phyloP scores from a whole-genome alignment of 2,329 filamentous ascomycete genomes.

The Hymenoscyphus occultus region DNA sequence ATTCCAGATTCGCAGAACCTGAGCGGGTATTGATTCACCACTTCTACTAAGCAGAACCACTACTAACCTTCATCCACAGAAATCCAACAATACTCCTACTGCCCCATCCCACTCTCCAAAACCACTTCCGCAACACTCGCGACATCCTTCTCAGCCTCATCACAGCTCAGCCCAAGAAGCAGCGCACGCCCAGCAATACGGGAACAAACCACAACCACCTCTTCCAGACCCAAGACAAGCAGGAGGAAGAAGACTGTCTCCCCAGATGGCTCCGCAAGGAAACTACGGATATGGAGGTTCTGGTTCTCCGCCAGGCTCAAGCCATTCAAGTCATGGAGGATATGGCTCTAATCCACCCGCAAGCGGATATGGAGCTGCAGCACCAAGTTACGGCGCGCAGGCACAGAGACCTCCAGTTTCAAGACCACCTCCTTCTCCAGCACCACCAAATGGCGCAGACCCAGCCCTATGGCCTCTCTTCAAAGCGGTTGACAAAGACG shows the following conservation, averaged over 20 bases:
- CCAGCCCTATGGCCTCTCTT: conserved; percentile 82
- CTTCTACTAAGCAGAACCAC: conserved; percentile 4
- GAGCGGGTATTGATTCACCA: conserved; percentile 39
- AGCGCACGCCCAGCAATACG: conserved; percentile 27
- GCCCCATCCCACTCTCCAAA: conserved; percentile 21
- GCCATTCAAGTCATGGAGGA: conserved; percentile 24
- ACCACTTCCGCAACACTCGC: conserved; percentile 44
- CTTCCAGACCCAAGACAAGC: conserved; percentile 12
- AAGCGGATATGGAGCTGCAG: conserved; percentile 43
- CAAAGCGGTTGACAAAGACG: conserved; percentile 82
- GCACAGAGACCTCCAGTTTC: conserved; percentile 50
- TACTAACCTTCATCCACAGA: conserved; percentile 15
- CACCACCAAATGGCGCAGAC: conserved; percentile 55
- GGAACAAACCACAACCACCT: conserved; percentile 34
- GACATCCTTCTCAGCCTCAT: conserved; percentile 31
- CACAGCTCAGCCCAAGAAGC: conserved; percentile 26
- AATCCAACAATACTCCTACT: conserved; percentile 14
- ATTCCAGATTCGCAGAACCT: conserved; percentile 50
- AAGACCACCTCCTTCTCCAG: conserved; percentile 64
- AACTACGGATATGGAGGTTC: conserved; percentile 29
- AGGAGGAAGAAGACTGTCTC: conserved; percentile 24
- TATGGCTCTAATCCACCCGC: conserved; percentile 1
- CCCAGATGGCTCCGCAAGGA: conserved; percentile 28
- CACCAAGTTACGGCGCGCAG: conserved; percentile 39
- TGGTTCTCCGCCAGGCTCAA: conserved; percentile 35